Evolutionary conservation across 352 stramenopile species (phyloP).

Genomic region (Phytophthora ohioensis): DNA sequence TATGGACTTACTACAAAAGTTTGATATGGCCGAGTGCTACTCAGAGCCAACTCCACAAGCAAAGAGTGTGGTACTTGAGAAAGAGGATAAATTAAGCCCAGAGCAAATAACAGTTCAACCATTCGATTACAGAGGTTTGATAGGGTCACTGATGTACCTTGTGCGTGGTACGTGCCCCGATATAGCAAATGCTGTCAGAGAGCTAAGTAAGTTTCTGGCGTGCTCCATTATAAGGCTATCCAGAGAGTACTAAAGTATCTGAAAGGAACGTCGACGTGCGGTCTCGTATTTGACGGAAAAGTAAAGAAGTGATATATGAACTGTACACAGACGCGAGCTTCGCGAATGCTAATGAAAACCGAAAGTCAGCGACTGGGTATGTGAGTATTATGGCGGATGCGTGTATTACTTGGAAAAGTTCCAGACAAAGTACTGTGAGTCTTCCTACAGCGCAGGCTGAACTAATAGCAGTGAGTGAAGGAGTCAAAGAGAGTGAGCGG

Average conservation of each 20-base stretch:
- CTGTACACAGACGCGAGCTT: not conserved
- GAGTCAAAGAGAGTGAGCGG: conserved; percentile 15
- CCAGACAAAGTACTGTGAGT: no score
- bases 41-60: no score
- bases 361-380: conserved; percentile 13
- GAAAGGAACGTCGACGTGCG: not conserved
- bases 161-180: no score
- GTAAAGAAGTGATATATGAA: conserved; percentile 10
- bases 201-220: no score
- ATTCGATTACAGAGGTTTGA: conserved; percentile 18
- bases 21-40: no score
- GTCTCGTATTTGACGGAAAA: conserved; percentile 14
- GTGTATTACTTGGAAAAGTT: not conserved
- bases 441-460: conserved; percentile 24
- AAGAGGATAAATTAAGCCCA: no score
- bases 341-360: conserved; percentile 17
- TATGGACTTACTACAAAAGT: no score
- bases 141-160: conserved; percentile 8
- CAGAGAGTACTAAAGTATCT: not conserved
- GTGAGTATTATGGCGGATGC: conserved; percentile 16
- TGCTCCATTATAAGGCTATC: no score
- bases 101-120: not conserved
- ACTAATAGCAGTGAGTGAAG: conserved; percentile 22
- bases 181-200: no score
- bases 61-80: no score